Evolutionary conservation across 345 rosid species (phyloP), one percentile per base, ranked within the genome.

Genomic region (Dipteronia dyeriana): DNA sequence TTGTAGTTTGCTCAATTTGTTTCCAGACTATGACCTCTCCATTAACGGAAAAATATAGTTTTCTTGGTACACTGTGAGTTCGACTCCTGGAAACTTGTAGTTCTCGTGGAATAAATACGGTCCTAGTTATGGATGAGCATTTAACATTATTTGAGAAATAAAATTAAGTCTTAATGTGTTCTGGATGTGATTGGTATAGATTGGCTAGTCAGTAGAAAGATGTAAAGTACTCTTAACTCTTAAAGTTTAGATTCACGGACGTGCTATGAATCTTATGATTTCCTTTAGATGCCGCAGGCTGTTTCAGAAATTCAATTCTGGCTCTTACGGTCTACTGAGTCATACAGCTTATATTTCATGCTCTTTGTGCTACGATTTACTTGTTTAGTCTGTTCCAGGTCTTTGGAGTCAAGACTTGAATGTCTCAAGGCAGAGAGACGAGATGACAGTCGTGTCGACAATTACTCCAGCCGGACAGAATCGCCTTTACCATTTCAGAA

Each of bases 381-480:
- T 74, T 26, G 68, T 66, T 74, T 49, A 17, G 1, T 71, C 65
- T 75, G 14, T 80, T 77, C 57, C 80, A 92, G 98, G 84, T 91
- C 91, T 39, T 78, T 92, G 82, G 94, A 92, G 86, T 81, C 89
- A 22, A 95, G 89, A 87, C 93, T 95, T 22, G 90, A 90, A 81
- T 84, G 66, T 66, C 84, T 95, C 63, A 90, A 88, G 80, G 90
- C 92, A n/a, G 91, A 85, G 83, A 85, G 78, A 76, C 79, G 53
- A 45, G 86, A 83, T 9, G 84, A 85, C 51, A 76, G 82, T 54
- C 79, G 59, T 0, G 76, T 83, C 17, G 85, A 83, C 64, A 84
- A 85, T 26, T 94, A 86, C 83, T 91, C 91, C 6, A 87, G 92
- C 82, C 86, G 79, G 81, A 92, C 94, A 5, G 89, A 85, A 82